phyloP scores from a whole-genome alignment of 1,284 basidiomycete species.

The Cryptococcus neoformans region DNA sequence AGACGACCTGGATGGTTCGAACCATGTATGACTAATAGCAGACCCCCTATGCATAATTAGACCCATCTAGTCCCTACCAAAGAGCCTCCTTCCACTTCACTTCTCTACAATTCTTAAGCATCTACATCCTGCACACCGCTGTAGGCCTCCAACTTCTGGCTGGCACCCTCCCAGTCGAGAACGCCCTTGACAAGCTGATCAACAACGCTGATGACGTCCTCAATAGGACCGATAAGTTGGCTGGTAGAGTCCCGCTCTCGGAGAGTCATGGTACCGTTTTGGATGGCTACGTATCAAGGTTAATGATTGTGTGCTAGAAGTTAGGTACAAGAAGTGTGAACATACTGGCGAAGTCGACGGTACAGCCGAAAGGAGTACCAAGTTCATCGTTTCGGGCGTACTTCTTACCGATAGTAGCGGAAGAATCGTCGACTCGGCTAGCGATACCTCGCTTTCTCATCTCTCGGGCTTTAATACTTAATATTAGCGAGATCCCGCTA shows the following conservation, averaged over 20 bases:
- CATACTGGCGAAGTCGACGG: constrained; percentile 95
- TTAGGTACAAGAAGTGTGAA: constrained; percentile 25
- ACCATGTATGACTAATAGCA: too few relatives aligned
- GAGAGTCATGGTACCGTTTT: constrained; percentile 84
- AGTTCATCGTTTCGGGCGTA: constrained; percentile 98
- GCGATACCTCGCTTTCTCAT: constrained; percentile 85
- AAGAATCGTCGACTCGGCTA: constrained; percentile 92
- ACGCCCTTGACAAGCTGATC: constrained; percentile 69
- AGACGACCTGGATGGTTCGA: too few relatives aligned
- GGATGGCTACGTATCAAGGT: constrained; percentile 59
- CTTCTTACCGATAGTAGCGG: constrained; percentile 91
- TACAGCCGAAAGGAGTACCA: constrained; percentile 94
- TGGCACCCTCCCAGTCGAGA: constrained; percentile 76
- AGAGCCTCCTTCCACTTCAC: neutral
- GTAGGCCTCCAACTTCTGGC: constrained; percentile 69
- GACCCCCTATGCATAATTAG: too few relatives aligned
- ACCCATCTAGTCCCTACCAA: too few relatives aligned
- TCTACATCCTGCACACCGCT: constrained; percentile 86
- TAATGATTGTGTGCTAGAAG: neutral
- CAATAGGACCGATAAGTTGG: constrained; percentile 88
- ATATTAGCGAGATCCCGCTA: constrained; percentile 1
- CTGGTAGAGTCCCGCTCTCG: constrained; percentile 92
- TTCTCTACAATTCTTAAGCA: constrained; percentile 11
- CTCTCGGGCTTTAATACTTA: constrained; percentile 61
- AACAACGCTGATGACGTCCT: constrained; percentile 82